Conservation (phyloP, 1,284 basidiomycete genomes). For the Malassezia yamatoensis region DNA sequence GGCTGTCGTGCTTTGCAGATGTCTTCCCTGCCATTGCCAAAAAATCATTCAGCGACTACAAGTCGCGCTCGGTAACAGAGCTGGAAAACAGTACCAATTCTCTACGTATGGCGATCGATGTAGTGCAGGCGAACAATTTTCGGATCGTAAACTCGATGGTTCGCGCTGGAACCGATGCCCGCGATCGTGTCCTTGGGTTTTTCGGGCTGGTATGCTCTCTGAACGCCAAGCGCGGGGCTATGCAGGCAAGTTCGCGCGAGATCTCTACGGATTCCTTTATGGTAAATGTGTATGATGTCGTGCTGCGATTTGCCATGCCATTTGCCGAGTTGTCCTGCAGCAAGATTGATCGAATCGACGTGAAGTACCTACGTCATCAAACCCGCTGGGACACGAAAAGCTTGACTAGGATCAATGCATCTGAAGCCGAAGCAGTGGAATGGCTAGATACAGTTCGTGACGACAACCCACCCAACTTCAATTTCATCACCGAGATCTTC, state of each 20-base stretch:
- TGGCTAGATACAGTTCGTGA: slow-evolving; percentile 20
- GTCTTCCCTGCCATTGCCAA: slow-evolving; percentile 31
- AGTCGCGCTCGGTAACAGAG: slow-evolving; percentile 26
- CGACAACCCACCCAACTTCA: slow-evolving; percentile 50
- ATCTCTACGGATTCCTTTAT: slow-evolving; percentile 88
- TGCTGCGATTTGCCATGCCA: slow-evolving; percentile 83
- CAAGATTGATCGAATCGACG: slow-evolving; percentile 78
- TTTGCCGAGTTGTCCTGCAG: slow-evolving; percentile 86
- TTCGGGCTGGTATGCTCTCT: slow-evolving; percentile 65
- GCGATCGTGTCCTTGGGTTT: slow-evolving; percentile 75
- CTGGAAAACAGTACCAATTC: slow-evolving; percentile 29
- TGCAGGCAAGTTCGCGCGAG: slow-evolving; percentile 70
- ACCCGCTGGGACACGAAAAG: slow-evolving; percentile 31
- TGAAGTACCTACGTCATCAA: slow-evolving; percentile 54
- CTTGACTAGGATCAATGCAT: slow-evolving; percentile 43
- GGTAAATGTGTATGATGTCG: slow-evolving; percentile 73
- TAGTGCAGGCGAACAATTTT: slow-evolving; percentile 64
- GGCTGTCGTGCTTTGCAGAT: slow-evolving; percentile 36
- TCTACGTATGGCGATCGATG: slow-evolving; percentile 33
- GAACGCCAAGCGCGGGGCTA: slow-evolving; percentile 77
- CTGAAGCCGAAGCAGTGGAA: slow-evolving; percentile 36
- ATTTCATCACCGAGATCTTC: slow-evolving; percentile 94
- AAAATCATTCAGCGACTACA: slow-evolving; percentile 31
- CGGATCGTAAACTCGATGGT: slow-evolving; percentile 79
- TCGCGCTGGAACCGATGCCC: slow-evolving; percentile 64